Percentiles rank a stretch among this genome's conserved stretches.
These are phyloP conservation scores for Toxoplasma gondii DNA, from an alignment of 169 alveolate genomes.

Conservation along the genomic window DNA sequence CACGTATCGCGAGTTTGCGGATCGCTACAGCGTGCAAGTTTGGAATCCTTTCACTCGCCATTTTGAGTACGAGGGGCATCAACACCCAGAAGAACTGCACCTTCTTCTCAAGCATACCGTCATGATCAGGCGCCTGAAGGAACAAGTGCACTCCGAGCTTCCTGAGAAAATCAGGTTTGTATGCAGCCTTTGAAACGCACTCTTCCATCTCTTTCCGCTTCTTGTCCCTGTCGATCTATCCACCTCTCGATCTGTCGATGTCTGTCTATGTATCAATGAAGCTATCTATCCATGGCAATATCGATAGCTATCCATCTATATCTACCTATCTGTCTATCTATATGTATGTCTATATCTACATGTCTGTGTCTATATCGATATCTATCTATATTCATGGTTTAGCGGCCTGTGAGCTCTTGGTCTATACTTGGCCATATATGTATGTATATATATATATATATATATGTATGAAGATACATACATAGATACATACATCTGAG, in stretches of 20 bases:
- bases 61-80: conserved; percentile 82
- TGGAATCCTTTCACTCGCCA: conserved; percentile 58
- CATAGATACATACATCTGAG: neutral
- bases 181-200: neutral
- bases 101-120: conserved; percentile 63
- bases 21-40: conserved; percentile 71
- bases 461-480: neutral
- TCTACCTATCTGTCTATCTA: no score
- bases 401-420: no score
- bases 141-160: conserved; percentile 92
- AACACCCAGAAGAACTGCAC: conserved; percentile 87
- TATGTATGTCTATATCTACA: no score
- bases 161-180: conserved; percentile 85
- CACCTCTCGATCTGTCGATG: neutral
- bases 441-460: neutral
- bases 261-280: neutral
- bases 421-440: neutral
- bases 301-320: neutral
- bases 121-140: conserved; percentile 95
- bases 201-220: neutral
- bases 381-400: neutral
- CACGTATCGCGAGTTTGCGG: conserved; percentile 79
- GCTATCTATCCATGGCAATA: neutral
- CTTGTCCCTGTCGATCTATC: neutral
- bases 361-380: no score